Base-by-base conservation (phyloP, 495 filamentous ascomycete genomes). In the Neurospora terricola region DNA sequence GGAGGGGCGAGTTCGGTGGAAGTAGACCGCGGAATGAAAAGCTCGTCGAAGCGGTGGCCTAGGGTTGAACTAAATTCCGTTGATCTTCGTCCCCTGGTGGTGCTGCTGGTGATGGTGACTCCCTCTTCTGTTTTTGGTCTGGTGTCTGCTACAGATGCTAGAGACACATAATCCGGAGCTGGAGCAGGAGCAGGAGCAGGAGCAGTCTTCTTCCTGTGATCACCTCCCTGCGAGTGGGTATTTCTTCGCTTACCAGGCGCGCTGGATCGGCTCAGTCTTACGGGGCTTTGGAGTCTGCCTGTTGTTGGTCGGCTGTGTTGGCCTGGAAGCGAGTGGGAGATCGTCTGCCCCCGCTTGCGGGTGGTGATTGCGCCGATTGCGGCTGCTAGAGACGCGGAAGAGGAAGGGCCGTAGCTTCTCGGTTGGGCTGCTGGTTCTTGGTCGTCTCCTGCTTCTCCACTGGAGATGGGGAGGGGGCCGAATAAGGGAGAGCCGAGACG, bases 401-500 rank as follows among this genome's bases (percentile, higher is more conserved):
- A 85, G 74, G 84, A 86, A 6, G 85, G 85, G 0, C 85, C 85
- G 62, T 87, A 87, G 73, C 85, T 87, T 72, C 77, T 82, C 71
- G 84, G 54, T 66, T 66, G 54, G 14, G 34, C 34, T 34, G 6
- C 6, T 34, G 27, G 30, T 30, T 66, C 54, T 18, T 16, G 54
- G 27, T 66, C 54, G 11, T 30, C 54, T 1, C 7, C 54, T 66
- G 54, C 54, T 36, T 34, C 14, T 18, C 54, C 54, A 8, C 5
- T 3, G 11, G 48, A 14, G 0, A 2, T 34, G 14, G 54, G 27
- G 7, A 16, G 6, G 7, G 54, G 54, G 27, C 54, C 89, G n/a
- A 86, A 81, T 42, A 90, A 85, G 34, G 87, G 89, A 69, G 91
- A 92, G 9, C 89, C 90, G 8, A 91, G 84, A 42, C 85, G 84